These are phyloP conservation scores for Aspergillus piperis DNA, from an alignment of 2,329 filamentous ascomycete genomes.

Conservation along the genomic window DNA sequence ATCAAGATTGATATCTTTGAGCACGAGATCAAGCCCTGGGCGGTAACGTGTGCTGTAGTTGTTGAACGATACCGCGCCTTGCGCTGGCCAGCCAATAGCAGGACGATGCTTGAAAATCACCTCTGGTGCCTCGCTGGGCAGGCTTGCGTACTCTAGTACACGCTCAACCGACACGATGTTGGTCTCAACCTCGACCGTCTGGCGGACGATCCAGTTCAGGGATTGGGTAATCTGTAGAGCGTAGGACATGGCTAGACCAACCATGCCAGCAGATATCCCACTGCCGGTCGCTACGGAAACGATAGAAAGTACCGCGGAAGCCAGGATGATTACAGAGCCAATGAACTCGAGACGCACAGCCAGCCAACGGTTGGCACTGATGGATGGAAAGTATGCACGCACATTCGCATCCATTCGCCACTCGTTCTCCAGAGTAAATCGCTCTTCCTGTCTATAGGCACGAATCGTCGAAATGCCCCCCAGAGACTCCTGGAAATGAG, in stretches of 20 bases:
- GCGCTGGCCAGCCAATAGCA: constrained; percentile 85
- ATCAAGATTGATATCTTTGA: constrained; percentile 87
- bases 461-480: constrained; percentile 94
- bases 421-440: constrained; percentile 92
- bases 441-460: constrained; percentile 83
- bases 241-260: constrained; percentile 95
- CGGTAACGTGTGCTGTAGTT: constrained; percentile 95
- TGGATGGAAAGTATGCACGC: constrained; percentile 91
- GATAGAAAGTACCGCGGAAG: constrained; percentile 79
- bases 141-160: constrained; percentile 87
- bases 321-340: constrained; percentile 88
- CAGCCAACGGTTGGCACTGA: constrained; percentile 92
- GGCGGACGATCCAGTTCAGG: constrained; percentile 97
- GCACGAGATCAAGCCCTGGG: constrained; percentile 81
- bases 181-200: constrained; percentile 99
- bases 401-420: constrained; percentile 96
- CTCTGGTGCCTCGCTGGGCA: constrained; percentile 92
- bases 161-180: constrained; percentile 99
- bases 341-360: constrained; percentile 94
- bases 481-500: constrained; percentile 96
- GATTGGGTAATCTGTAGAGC: constrained; percentile 95
- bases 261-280: constrained; percentile 68
- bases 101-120: constrained; percentile 86
- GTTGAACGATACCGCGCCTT: constrained; percentile 85
- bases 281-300: constrained; percentile 72